Evolutionary conservation across 2,329 filamentous ascomycete species (phyloP), one percentile per base, ranked within the genome.

Genomic region (Aspergillus persii): DNA sequence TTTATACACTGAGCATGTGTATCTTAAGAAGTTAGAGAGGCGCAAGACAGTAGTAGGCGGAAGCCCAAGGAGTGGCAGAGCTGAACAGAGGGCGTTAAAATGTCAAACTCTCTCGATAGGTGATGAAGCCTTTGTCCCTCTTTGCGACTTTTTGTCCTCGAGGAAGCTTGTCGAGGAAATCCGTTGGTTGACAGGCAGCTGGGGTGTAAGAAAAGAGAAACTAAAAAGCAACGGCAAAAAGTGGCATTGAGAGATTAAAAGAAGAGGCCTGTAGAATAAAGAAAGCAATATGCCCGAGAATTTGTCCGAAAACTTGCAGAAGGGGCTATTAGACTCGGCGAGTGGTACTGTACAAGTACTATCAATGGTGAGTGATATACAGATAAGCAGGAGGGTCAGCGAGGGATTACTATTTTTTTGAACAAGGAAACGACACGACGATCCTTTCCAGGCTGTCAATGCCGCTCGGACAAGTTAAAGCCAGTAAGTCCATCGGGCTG

Each of bases 1-100:
- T 54, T 61, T 56, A 66, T 54, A 64, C 54, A 61, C 50, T 36
- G 58, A 62, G 56, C 67, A 71, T 71, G 62, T 69, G 63, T 58
- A 27, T 50, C 8, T 8, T 1, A 33, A 56, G 41, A 52, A 48
- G 12, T 39, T 36, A 26, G 44, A 27, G 44, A 47, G 44, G 26
- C 11, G 8, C 8, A 47, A 47, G 44, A 47, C 8, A 8, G 9
- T 6, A 6, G 8, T 47, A 47, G 44, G 11, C 44, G 8, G 27
- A 15, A 47, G 27, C 18, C 36, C 15, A 5, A n/a, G 23, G 8
- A 47, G 52, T 31, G 29, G 29, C 46, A 23, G 18, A 46, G 15
- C n/a, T 31, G 27, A 33, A 15, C 36, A 41, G 36, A 41, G 15
- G 15, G 4, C 7, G 15, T 39, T n/a, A n/a, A 7, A 41, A n/a